A percentile compares a stretch with the other conserved stretches of the same genome.
Evolutionary conservation across 2,329 filamentous ascomycete genomes (phyloP).

Genomic region (Alternaria triticimaculans): DNA sequence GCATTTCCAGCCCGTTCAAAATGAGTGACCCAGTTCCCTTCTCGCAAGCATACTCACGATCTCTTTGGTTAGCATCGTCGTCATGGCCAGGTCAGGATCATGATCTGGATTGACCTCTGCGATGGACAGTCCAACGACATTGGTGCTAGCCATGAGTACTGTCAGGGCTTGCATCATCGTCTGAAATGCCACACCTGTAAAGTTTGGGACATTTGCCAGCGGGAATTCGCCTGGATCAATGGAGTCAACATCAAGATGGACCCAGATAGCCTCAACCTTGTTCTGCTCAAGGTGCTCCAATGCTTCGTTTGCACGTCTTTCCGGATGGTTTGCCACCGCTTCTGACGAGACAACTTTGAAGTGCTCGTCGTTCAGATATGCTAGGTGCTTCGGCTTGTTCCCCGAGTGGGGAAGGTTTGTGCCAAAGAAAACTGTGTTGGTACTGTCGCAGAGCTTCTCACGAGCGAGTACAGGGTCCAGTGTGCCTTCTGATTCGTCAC

Average conservation of each 20-base stretch:
- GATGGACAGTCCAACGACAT: constrained; percentile 20
- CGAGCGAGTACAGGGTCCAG: neutral
- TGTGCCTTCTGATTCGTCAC: neutral
- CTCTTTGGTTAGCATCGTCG: constrained; percentile 12
- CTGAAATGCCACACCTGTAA: constrained; percentile 28
- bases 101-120: constrained; percentile 31
- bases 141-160: constrained; percentile 26
- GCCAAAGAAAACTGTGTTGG: constrained; percentile 26
- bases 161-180: constrained; percentile 25
- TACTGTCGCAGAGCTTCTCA: neutral
- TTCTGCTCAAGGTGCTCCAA: constrained; percentile 25
- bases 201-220: constrained; percentile 33
- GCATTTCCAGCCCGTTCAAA: neutral
- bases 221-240: constrained; percentile 34
- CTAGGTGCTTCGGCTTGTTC: constrained; percentile 23
- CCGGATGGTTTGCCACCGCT: constrained; percentile 16
- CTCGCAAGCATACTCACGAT: constrained; percentile 8
- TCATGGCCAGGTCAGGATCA: constrained; percentile 23
- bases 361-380: constrained; percentile 31
- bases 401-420: constrained; percentile 12
- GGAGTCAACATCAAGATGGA: constrained; percentile 36
- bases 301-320: constrained; percentile 14
- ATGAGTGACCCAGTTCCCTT: neutral
- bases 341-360: constrained; percentile 27
- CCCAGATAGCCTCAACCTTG: constrained; percentile 25